Evolutionary conservation across 768 basidiomycete species (phyloP).

Genomic region (Phallus indusiatus): DNA sequence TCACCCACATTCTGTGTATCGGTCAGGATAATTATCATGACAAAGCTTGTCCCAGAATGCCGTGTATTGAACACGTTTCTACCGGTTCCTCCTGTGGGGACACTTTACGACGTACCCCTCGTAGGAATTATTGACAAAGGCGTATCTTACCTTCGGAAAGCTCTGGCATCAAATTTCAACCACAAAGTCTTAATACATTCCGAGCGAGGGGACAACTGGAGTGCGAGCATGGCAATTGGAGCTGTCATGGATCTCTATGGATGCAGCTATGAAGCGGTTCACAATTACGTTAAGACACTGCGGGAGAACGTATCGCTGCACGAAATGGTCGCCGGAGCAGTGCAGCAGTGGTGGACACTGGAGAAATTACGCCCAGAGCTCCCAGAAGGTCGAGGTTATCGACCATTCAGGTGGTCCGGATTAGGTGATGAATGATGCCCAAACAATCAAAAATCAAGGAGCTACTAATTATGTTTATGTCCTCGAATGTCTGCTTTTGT

Average conservation of each 20-base stretch:
- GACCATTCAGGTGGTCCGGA: background rate
- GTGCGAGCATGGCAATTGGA: conserved; percentile 1
- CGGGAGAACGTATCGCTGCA: background rate
- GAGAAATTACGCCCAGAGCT: background rate
- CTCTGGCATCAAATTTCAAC: background rate
- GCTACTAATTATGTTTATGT: background rate
- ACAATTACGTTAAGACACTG: background rate
- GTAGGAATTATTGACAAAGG: background rate
- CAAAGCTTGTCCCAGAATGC: background rate
- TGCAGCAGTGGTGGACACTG: conserved; percentile 4
- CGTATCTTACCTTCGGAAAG: background rate
- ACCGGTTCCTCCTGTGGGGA: background rate
- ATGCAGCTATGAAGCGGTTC: background rate
- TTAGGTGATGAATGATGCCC: background rate
- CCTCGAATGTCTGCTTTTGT: background rate
- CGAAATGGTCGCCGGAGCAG: background rate
- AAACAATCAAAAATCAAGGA: background rate
- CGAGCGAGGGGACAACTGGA: background rate
- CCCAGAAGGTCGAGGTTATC: conserved; percentile 4
- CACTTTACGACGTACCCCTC: background rate
- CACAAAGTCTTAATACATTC: conserved; percentile 1
- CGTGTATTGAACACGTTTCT: background rate
- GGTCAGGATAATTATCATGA: background rate
- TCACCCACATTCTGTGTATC: conserved; percentile 4
- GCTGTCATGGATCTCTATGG: background rate